These are phyloP conservation scores for Racocetra persica DNA, from an alignment of 371 early-diverging fungal genomes.

Conservation along the genomic window DNA sequence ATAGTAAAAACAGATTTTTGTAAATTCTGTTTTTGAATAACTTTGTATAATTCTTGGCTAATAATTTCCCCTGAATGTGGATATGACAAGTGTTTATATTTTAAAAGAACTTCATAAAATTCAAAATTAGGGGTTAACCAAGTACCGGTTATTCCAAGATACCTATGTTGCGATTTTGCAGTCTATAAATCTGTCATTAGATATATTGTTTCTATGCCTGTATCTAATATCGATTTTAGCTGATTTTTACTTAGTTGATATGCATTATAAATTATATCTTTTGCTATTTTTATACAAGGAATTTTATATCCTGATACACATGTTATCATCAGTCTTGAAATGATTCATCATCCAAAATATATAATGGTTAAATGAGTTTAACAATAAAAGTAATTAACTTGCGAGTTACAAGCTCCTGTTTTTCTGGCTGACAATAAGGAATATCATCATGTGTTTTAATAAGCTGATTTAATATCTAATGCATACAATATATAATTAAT, in stretches of 20 bases:
- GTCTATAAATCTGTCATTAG: not conserved
- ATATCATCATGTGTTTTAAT: not conserved
- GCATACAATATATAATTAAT: not conserved
- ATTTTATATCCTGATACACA: conserved; percentile 1
- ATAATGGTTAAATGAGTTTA: not conserved
- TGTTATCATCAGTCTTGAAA: not conserved
- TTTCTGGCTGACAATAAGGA: not conserved
- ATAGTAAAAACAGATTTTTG: not conserved
- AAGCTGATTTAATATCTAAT: not conserved
- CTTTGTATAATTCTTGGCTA: not conserved
- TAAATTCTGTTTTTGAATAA: not conserved
- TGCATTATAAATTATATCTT: not conserved
- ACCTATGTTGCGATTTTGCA: not conserved
- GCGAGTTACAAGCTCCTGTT: not conserved
- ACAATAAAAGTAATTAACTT: conserved; percentile 7
- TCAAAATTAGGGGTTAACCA: conserved; percentile 24
- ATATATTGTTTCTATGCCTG: not conserved
- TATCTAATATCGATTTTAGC: not conserved
- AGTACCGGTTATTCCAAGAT: not conserved
- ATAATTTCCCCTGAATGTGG: not conserved
- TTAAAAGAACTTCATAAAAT: not conserved
- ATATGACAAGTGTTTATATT: not conserved
- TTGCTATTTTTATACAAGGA: not conserved
- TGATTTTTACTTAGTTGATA: not conserved
- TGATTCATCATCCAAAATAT: conserved; percentile 1